Conservation (phyloP, 768 basidiomycete genomes). For the Collybiopsis luxurians region DNA sequence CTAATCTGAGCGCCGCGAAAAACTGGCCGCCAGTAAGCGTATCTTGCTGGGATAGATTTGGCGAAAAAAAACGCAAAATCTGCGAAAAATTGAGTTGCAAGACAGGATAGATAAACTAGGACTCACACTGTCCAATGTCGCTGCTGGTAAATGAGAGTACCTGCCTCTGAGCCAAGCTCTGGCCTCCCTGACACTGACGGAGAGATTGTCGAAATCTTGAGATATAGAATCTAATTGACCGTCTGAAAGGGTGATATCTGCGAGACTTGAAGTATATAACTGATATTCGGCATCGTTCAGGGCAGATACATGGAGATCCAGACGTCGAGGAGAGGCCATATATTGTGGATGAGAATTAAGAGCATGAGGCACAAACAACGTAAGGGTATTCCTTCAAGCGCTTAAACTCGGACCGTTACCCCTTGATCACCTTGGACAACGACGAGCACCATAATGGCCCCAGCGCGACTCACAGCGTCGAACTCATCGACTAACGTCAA, state of each 20-base stretch:
- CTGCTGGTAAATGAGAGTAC: conserved; percentile 50
- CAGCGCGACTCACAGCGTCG: not conserved
- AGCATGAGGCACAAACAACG: too few species aligned
- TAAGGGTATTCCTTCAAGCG: not conserved
- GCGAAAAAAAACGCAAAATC: conserved; percentile 67
- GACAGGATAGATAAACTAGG: conserved; percentile 10
- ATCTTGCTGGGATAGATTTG: conserved; percentile 50
- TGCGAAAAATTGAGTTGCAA: conserved; percentile 21
- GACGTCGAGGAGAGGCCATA: conserved; percentile 1
- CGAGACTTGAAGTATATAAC: conserved; percentile 60
- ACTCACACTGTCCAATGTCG: conserved; percentile 58
- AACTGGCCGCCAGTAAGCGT: conserved; percentile 67
- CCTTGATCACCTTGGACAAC: not conserved
- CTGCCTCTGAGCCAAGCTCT: conserved; percentile 76
- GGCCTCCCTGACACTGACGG: conserved; percentile 61
- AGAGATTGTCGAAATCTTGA: conserved; percentile 48
- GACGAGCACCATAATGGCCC: not conserved
- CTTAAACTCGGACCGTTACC: not conserved
- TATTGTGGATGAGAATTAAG: too few species aligned
- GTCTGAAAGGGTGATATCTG: conserved; percentile 43
- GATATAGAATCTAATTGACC: conserved; percentile 23
- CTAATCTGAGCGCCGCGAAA: conserved; percentile 70
- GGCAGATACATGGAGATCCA: conserved; percentile 64
- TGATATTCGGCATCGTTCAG: conserved; percentile 72
- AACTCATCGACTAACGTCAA: not conserved